Percentiles rank a stretch among this genome's conserved stretches.
phyloP scores from a whole-genome alignment of 495 filamentous ascomycete species.

The Melanomma pulvis-pyrius region DNA sequence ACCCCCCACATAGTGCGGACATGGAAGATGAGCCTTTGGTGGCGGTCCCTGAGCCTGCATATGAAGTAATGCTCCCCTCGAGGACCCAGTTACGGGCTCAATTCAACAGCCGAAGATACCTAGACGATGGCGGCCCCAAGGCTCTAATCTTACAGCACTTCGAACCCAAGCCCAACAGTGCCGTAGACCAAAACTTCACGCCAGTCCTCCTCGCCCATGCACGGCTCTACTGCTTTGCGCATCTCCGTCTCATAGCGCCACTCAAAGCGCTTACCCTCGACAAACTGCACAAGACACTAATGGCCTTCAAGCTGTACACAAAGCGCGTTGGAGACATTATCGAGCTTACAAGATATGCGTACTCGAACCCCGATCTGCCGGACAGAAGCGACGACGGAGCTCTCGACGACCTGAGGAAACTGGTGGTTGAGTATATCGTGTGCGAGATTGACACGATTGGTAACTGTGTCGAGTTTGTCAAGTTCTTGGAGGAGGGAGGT shows the following conservation, averaged over 20 bases:
- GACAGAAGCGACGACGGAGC: constrained; percentile 20
- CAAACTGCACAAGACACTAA: constrained; percentile 43
- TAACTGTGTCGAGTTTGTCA: constrained; percentile 17
- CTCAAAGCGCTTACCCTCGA: constrained; percentile 36
- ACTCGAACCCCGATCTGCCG: constrained; percentile 17
- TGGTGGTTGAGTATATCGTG: constrained; percentile 34
- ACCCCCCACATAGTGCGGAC: not conserved
- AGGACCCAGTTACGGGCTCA: constrained; percentile 2
- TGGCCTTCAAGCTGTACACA: constrained; percentile 32
- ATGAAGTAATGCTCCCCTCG: not conserved
- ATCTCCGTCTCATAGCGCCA: constrained; percentile 24
- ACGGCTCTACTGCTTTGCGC: constrained; percentile 39
- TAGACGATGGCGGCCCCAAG: constrained; percentile 7
- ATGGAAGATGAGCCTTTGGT: not conserved
- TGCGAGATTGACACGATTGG: constrained; percentile 30
- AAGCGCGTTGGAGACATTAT: constrained; percentile 33
- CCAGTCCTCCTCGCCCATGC: constrained; percentile 40
- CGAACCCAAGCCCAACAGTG: constrained; percentile 22
- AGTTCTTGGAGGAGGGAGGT: constrained; percentile 30
- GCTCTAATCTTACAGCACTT: constrained; percentile 15
- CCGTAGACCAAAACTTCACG: constrained; percentile 32
- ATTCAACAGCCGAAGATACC: constrained; percentile 10
- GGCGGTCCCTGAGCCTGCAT: not conserved
- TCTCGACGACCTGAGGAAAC: constrained; percentile 11
- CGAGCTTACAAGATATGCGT: constrained; percentile 38